phyloP scores from a whole-genome alignment of 2,329 filamentous ascomycete genomes.

The Xylaria sp. region DNA sequence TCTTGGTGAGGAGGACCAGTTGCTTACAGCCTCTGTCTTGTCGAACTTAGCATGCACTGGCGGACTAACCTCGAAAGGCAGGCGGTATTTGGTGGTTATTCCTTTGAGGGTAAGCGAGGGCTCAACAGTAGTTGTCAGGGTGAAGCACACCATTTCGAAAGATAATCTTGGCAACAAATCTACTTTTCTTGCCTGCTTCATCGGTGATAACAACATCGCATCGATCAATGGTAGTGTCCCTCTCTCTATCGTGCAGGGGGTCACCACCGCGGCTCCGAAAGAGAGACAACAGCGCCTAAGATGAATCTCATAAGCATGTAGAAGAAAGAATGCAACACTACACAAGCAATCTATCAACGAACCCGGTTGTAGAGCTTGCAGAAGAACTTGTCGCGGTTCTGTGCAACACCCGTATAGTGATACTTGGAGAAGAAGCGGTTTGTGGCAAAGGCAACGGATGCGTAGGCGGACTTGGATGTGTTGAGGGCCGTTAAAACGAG shows the following conservation, averaged over 20 bases:
- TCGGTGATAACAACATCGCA: slow-evolving; percentile 81
- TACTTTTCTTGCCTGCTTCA: slow-evolving; percentile 74
- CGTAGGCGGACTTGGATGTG: slow-evolving; percentile 82
- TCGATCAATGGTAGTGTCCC: slow-evolving; percentile 75
- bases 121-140: background rate
- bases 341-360: slow-evolving; percentile 33
- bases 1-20: slow-evolving; percentile 77
- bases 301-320: slow-evolving; percentile 7
- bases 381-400: slow-evolving; percentile 70
- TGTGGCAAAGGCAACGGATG: slow-evolving; percentile 74
- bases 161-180: slow-evolving; percentile 77
- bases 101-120: slow-evolving; percentile 55
- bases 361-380: slow-evolving; percentile 80
- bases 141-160: slow-evolving; percentile 71
- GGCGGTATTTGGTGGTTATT: slow-evolving; percentile 78
- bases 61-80: slow-evolving; percentile 79
- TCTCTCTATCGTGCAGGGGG: slow-evolving; percentile 65
- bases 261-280: slow-evolving; percentile 76
- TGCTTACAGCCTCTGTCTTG: slow-evolving; percentile 70
- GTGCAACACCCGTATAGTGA: slow-evolving; percentile 66
- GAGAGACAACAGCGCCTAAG: slow-evolving; percentile 73
- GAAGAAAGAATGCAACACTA: background rate
- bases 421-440: slow-evolving; percentile 79
- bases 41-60: slow-evolving; percentile 82
- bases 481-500: slow-evolving; percentile 80